These are phyloP conservation scores for Nematodospora valgi DNA, from an alignment of 805 yeast genomes.

Conservation along the genomic window DNA sequence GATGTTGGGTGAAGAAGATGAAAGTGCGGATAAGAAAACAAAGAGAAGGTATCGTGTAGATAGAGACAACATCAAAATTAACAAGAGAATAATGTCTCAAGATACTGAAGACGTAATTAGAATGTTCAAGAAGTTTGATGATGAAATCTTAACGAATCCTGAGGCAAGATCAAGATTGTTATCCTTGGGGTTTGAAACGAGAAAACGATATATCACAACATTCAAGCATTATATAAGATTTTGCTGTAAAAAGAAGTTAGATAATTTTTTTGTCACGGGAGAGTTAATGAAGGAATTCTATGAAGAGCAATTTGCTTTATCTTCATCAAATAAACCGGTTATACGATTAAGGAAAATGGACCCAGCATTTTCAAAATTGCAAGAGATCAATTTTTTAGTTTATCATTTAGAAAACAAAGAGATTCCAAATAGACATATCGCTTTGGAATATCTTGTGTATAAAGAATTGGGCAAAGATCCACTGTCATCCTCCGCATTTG, in stretches of 20 bases:
- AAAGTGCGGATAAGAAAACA: constrained; percentile 2
- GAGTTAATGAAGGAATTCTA: constrained; percentile 15
- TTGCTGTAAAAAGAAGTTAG: constrained; percentile 12
- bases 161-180: constrained; percentile 13
- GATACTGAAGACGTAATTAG: constrained; percentile 14
- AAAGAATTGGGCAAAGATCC: constrained; percentile 11
- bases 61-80: constrained; percentile 13
- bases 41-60: constrained; percentile 12
- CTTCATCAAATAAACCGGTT: constrained; percentile 12
- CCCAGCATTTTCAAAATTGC: constrained; percentile 14
- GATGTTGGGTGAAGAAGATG: constrained; percentile 3
- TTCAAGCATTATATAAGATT: constrained; percentile 15
- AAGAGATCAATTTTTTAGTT: constrained; percentile 14
- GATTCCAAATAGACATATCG: constrained; percentile 13
- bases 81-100: constrained; percentile 13
- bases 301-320: constrained; percentile 12
- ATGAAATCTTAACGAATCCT: constrained; percentile 12
- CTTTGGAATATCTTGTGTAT: constrained; percentile 11
- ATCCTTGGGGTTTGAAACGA: constrained; percentile 14
- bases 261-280: constrained; percentile 13
- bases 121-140: constrained; percentile 15
- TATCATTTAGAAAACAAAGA: constrained; percentile 13
- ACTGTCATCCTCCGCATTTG: neutral
- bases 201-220: constrained; percentile 14
- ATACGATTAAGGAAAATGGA: constrained; percentile 15